Conservation (phyloP, 1,139 yeast species). For the Pneumocystis carinii region DNA sequence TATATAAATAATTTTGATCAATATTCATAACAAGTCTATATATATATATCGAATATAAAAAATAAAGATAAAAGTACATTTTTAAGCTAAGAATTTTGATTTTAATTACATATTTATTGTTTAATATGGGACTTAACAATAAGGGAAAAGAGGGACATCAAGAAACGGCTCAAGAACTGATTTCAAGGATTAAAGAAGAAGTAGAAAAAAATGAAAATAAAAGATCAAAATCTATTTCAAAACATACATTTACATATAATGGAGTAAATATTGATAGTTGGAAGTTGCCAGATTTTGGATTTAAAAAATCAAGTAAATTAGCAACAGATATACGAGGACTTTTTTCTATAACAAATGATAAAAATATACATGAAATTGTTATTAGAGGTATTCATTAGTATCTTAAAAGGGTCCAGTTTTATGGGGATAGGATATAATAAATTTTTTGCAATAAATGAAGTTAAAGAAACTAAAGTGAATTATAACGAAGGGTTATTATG, state of each 20-base stretch:
- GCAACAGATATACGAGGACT: constrained; percentile 62
- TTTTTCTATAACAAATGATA: constrained; percentile 39
- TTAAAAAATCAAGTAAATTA: not conserved
- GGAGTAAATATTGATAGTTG: not conserved
- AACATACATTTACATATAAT: not conserved
- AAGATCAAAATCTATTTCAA: not conserved
- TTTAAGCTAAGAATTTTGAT: not conserved
- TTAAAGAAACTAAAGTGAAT: constrained; percentile 31
- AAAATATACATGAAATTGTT: constrained; percentile 31
- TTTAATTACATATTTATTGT: not conserved
- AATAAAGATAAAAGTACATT: not conserved
- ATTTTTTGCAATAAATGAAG: constrained; percentile 72
- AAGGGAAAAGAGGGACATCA: not conserved
- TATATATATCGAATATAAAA: not conserved
- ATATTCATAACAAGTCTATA: not conserved
- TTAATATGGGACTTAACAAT: not conserved
- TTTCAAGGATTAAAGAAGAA: not conserved
- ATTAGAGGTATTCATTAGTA: constrained; percentile 43
- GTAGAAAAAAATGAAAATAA: not conserved
- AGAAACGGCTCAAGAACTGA: not conserved
- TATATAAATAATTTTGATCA: not conserved
- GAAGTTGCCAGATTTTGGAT: not conserved
- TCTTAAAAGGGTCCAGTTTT: not conserved
- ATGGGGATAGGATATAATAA: constrained; percentile 44
- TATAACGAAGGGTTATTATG: not conserved